Base-by-base conservation (phyloP, 2,329 filamentous ascomycete genomes). In the Pseudomassariella vexata region DNA sequence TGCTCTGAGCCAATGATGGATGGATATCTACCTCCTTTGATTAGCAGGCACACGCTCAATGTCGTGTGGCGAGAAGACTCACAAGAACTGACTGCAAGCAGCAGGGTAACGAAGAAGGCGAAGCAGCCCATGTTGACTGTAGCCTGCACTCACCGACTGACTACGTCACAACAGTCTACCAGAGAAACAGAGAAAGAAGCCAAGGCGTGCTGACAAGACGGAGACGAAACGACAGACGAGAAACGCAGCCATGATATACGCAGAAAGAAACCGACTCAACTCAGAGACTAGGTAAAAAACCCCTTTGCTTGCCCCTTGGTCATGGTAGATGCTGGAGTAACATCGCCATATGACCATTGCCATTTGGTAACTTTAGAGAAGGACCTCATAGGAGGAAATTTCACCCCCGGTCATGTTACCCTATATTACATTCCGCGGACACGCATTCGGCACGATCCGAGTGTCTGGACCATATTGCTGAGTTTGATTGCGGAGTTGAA, bases 311-410 rank as follows among this genome's bases (percentile, higher is more conserved):
- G n/a, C n/a, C n/a, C n/a, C n/a, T n/a, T n/a, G n/a, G n/a, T n/a
- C n/a, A n/a, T n/a, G n/a, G n/a, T n/a, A n/a, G n/a, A n/a, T n/a
- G n/a, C n/a, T n/a, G n/a, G n/a, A n/a, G n/a, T n/a, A n/a, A n/a
- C n/a, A n/a, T n/a, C n/a, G n/a, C n/a, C n/a, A n/a, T n/a, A n/a
- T n/a, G n/a, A n/a, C n/a, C n/a, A n/a, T n/a, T 33, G 21, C 24
- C 12, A 33, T 19, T 28, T 27, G 15, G 16, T 24, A 33, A 5
- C 30, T 20, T 15, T 27, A 24, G 24, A 21, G 16, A 18, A 33
- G 19, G 23, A 20, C 30, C 30, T 26, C 24, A 34, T 34, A 34
- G 32, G 32, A 34, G 32, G 32, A 26, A 34, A 28, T 34, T 34
- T 24, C 14, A 18, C 26, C 28, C 10, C 16, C 30, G n/a, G n/a